Conservation (phyloP, 345 rosid genomes). For the Eutrema heterophyllum region DNA sequence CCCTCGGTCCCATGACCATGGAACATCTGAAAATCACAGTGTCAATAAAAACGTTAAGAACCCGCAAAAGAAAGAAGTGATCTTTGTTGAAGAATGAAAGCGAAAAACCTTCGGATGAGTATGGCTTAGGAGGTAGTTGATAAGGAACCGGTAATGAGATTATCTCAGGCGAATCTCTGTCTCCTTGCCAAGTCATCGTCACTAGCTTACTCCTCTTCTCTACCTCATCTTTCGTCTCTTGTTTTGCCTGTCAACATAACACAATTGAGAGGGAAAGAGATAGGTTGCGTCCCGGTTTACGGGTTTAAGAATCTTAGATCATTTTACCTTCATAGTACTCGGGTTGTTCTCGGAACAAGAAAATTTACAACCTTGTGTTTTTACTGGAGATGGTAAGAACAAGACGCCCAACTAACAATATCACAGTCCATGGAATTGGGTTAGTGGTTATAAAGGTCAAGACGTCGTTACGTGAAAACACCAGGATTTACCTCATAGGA, state of each 20-base stretch:
- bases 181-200: slow-evolving; percentile 62
- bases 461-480: not conserved
- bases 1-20: slow-evolving; percentile 92
- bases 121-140: slow-evolving; percentile 71
- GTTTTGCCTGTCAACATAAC: slow-evolving; percentile 14
- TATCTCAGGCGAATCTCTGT: slow-evolving; percentile 38
- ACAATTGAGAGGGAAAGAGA: not conserved
- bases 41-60: not conserved
- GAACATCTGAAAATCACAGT: slow-evolving; percentile 50
- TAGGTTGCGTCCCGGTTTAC: not conserved
- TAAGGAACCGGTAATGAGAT: slow-evolving; percentile 72
- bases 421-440: not conserved
- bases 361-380: slow-evolving; percentile 36
- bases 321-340: slow-evolving; percentile 13
- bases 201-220: slow-evolving; percentile 43
- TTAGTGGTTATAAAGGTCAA: slow-evolving; percentile 1
- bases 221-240: slow-evolving; percentile 11
- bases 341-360: slow-evolving; percentile 47
- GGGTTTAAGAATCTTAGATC: not conserved
- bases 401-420: slow-evolving; percentile 75
- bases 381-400: slow-evolving; percentile 48
- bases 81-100: not conserved
- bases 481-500: slow-evolving; percentile 69
- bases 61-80: not conserved
- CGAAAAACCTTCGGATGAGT: slow-evolving; percentile 57